Percentiles rank a stretch among this genome's conserved stretches.
phyloP scores from a whole-genome alignment of 2,329 filamentous ascomycete species.

The Pyrenochaeta sp. region DNA sequence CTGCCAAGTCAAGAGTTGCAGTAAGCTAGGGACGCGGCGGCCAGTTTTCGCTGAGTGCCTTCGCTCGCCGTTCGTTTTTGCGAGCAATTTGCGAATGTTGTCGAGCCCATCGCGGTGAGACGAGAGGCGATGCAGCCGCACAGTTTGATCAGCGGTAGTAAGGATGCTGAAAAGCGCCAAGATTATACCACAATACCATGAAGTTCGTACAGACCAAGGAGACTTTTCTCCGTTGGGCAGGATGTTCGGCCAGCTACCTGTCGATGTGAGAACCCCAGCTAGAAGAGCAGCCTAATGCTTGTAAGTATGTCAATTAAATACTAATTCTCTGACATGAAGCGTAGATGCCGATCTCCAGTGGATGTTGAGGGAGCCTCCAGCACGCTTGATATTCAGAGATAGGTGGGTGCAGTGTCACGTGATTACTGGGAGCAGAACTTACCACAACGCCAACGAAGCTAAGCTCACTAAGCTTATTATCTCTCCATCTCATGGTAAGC shows the following conservation, averaged over 20 bases:
- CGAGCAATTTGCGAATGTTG: constrained; percentile 48
- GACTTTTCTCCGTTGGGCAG: constrained; percentile 47
- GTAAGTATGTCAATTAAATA: neutral
- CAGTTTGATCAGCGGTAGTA: constrained; percentile 54
- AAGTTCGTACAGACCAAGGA: constrained; percentile 54
- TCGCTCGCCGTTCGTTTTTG: constrained; percentile 31
- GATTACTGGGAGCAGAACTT: constrained; percentile 16
- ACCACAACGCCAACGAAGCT: constrained; percentile 55
- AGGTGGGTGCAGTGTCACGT: neutral
- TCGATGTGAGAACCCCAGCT: constrained; percentile 53
- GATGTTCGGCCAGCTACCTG: constrained; percentile 55
- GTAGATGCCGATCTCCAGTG: no score
- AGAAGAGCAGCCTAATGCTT: constrained; percentile 46
- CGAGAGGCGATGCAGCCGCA: constrained; percentile 54
- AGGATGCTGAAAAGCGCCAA: constrained; percentile 62
- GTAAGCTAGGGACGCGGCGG: constrained; percentile 28
- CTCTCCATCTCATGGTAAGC: constrained; percentile 50
- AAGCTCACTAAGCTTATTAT: constrained; percentile 52
- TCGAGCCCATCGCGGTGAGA: constrained; percentile 50
- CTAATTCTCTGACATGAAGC: no score
- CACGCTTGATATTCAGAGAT: no score
- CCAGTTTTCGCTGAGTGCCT: constrained; percentile 28
- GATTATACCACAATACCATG: constrained; percentile 56
- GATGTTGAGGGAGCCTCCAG: no score
- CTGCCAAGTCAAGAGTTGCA: constrained; percentile 50